These are phyloP conservation scores for Hebeloma cylindrosporum DNA, from an alignment of 768 basidiomycete genomes.

Conservation along the genomic window DNA sequence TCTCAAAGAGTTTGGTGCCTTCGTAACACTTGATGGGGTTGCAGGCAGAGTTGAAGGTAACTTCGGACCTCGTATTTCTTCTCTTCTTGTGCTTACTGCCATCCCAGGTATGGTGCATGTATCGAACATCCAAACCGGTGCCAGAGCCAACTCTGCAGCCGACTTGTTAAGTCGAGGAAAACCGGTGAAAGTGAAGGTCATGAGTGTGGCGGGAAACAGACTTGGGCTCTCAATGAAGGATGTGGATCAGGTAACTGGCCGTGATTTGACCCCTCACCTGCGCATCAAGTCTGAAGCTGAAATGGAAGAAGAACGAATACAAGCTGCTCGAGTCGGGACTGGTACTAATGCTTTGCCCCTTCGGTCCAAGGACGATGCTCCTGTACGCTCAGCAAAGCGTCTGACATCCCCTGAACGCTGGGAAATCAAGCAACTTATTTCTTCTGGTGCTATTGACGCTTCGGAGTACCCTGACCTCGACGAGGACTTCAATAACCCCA, in stretches of 20 bases:
- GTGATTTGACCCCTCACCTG: slow-evolving; percentile 92
- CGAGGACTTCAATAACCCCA: slow-evolving; percentile 77
- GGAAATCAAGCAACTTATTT: slow-evolving; percentile 99
- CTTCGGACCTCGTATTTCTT: slow-evolving; percentile 23
- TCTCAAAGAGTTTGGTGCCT: slow-evolving; percentile 94
- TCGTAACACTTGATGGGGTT: slow-evolving; percentile 87
- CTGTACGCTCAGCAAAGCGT: slow-evolving; percentile 78
- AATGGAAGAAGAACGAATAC: slow-evolving; percentile 75
- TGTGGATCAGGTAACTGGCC: slow-evolving; percentile 88
- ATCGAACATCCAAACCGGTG: slow-evolving; percentile 84
- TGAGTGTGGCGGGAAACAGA: slow-evolving; percentile 83
- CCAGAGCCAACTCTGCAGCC: slow-evolving; percentile 81
- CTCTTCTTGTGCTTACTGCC: background rate
- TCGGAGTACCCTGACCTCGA: slow-evolving; percentile 94
- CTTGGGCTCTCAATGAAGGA: slow-evolving; percentile 96
- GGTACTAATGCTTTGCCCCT: slow-evolving; percentile 90
- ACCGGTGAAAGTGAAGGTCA: slow-evolving; percentile 92
- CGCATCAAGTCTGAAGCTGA: slow-evolving; percentile 94
- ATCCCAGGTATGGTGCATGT: slow-evolving; percentile 92
- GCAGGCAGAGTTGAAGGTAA: slow-evolving; percentile 85
- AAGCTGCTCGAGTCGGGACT: slow-evolving; percentile 62
- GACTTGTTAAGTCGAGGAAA: slow-evolving; percentile 88
- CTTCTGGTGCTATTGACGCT: slow-evolving; percentile 88
- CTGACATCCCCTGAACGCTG: slow-evolving; percentile 96
- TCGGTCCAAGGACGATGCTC: slow-evolving; percentile 47